Evolutionary conservation across 805 yeast genomes (phyloP).

Genomic region (Kazachstania martiniae): DNA sequence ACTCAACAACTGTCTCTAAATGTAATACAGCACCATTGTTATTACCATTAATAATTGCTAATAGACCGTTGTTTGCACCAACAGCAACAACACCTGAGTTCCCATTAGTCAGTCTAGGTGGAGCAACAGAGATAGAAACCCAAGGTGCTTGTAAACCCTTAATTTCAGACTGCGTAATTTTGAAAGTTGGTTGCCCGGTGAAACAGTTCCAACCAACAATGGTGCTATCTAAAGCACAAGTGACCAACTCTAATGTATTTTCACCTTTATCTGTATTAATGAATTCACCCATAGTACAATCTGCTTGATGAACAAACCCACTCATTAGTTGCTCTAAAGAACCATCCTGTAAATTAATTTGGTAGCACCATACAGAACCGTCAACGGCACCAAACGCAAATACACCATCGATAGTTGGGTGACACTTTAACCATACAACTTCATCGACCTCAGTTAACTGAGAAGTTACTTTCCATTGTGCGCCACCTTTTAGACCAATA

Average conservation of each 20-base stretch:
- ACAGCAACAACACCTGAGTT: constrained; percentile 51
- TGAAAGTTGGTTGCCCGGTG: constrained; percentile 59
- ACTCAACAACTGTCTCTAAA: constrained; percentile 51
- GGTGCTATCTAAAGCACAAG: constrained; percentile 77
- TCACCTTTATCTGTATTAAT: constrained; percentile 44
- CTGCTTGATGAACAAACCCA: constrained; percentile 71
- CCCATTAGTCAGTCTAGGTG: constrained; percentile 32
- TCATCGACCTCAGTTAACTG: constrained; percentile 84
- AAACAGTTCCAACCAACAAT: constrained; percentile 86
- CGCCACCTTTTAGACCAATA: constrained; percentile 64
- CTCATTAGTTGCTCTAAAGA: constrained; percentile 60
- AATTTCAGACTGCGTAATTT: constrained; percentile 52
- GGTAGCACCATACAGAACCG: constrained; percentile 92
- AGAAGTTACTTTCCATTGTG: constrained; percentile 64
- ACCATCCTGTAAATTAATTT: constrained; percentile 42
- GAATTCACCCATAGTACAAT: constrained; percentile 74
- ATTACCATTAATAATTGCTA: constrained; percentile 67
- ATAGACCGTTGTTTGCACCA: constrained; percentile 82
- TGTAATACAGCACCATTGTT: constrained; percentile 58
- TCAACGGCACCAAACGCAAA: constrained; percentile 90
- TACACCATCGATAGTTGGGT: constrained; percentile 58
- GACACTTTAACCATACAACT: constrained; percentile 70
- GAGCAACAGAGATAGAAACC: constrained; percentile 52
- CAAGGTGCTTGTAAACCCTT: constrained; percentile 78
- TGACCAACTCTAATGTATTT: constrained; percentile 55